Base-by-base conservation (phyloP, 768 basidiomycete genomes). In the Panaeolus papilionaceus region DNA sequence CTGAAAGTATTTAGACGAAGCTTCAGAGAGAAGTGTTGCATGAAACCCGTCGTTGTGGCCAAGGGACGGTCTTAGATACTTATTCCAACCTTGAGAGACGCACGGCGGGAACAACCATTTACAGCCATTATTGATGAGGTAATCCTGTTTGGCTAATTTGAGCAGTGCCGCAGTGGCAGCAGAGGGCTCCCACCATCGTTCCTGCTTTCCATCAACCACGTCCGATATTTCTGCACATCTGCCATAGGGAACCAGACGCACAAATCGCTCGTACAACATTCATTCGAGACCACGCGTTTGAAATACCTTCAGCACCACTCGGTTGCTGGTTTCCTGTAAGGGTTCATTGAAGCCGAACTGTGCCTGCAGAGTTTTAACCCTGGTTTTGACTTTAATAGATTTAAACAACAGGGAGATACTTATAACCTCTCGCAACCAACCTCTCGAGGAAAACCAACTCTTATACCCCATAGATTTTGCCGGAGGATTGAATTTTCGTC, bases 331-430 rank as follows among this genome's bases (percentile, higher is more conserved):
- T 12, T 33, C 4, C 33, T 58, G 54, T 58, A 58, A 28, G 54
- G 2, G 54, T 51, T 28, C 28, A 49, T 37, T 33, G 26, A 58
- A 28, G 11, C n/a, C n/a, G 54, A 23, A 28, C 11, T 58, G 54
- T 49, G 54, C 54, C 54, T 58, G 54, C 37, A 9, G 20, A 28
- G 54, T 33, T 58, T 58, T 28, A 37, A 58, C 54, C 54, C 54
- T 58, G 28, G 54, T 58, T 58, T 33, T 58, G 54, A 33, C 54
- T 5, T 58, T 37, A 33, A 16, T 28, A 58, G 54, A 58, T 58
- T 58, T 33, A 28, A 58, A 37, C 54, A 58, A 33, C 54, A n/a
- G 26, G 26, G 28, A 16, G 28, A 33, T 58, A 33, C 54, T 58
- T 58, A 37, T 11, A 58, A 23, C 14, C 14, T 16, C 6, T 58